phyloP scores from a whole-genome alignment of 768 basidiomycete genomes.

The Kwoniella shandongensis region DNA sequence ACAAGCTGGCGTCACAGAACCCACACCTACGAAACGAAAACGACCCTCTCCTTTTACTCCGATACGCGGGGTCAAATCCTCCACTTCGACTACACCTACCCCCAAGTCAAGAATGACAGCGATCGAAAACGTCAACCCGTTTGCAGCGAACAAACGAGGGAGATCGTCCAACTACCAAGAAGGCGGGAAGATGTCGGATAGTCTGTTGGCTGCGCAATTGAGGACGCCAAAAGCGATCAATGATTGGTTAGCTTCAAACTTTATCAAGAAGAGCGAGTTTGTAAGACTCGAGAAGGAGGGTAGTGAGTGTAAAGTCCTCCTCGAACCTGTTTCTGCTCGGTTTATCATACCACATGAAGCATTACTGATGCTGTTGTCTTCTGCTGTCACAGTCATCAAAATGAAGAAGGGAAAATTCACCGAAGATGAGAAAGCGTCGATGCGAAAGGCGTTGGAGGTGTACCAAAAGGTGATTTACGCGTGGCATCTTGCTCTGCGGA shows the following conservation, averaged over 20 bases:
- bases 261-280: conserved; percentile 22
- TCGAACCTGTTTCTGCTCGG: too few relatives aligned
- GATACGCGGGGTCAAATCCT: neutral
- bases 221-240: conserved; percentile 21
- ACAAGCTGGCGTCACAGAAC: conserved; percentile 4
- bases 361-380: neutral
- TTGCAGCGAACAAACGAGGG: neutral
- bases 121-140: neutral
- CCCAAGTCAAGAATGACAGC: conserved; percentile 1
- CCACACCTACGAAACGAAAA: conserved; percentile 2
- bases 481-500: neutral
- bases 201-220: neutral
- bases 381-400: conserved; percentile 22
- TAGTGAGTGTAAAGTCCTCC: conserved; percentile 21
- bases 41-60: neutral
- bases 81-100: neutral
- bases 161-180: neutral
- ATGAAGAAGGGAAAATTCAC: conserved; percentile 35
- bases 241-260: conserved; percentile 26
- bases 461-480: conserved; percentile 25
- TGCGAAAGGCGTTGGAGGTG: conserved; percentile 13
- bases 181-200: neutral
- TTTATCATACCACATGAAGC: too few relatives aligned
- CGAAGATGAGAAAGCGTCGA: conserved; percentile 22
- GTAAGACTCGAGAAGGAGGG: conserved; percentile 29